These are phyloP conservation scores for Kalmusia sp. DNA, from an alignment of 2,329 filamentous ascomycete genomes.

Conservation along the genomic window DNA sequence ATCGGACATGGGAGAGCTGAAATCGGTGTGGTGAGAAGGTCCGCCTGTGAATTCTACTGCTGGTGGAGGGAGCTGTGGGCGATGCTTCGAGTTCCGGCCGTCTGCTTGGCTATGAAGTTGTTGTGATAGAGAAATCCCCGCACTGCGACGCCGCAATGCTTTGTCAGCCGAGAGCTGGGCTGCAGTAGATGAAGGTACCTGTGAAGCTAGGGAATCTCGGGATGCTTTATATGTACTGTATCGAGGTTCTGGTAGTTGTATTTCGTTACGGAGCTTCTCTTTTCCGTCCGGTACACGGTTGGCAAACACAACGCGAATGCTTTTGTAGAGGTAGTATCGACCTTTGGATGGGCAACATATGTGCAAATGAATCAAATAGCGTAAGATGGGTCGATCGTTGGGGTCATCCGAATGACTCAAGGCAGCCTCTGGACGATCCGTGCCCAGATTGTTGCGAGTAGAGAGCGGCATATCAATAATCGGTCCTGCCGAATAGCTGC, in stretches of 20 bases:
- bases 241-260: constrained; percentile 84
- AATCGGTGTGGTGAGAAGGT: constrained; percentile 27
- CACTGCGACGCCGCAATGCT: constrained; percentile 38
- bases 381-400: constrained; percentile 74
- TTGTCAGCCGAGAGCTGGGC: constrained; percentile 34
- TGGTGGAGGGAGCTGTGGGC: constrained; percentile 39
- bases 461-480: constrained; percentile 74
- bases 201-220: constrained; percentile 46
- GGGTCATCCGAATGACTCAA: constrained; percentile 58
- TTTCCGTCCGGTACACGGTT: constrained; percentile 96
- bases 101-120: constrained; percentile 36
- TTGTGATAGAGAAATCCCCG: constrained; percentile 36
- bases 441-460: constrained; percentile 55
- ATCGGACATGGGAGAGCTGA: constrained; percentile 33
- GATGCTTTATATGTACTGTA: constrained; percentile 83
- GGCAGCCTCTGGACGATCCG: constrained; percentile 61
- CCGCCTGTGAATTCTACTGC: constrained; percentile 41
- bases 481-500: constrained; percentile 87
- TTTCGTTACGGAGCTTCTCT: constrained; percentile 88
- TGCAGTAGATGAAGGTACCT: constrained; percentile 28
- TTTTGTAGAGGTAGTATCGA: constrained; percentile 89
- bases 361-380: constrained; percentile 91
- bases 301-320: constrained; percentile 92
- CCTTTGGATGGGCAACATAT: constrained; percentile 87
- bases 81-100: constrained; percentile 20